phyloP scores from a whole-genome alignment of 768 basidiomycete species.

The Tylopilus rubrobrunneus region DNA sequence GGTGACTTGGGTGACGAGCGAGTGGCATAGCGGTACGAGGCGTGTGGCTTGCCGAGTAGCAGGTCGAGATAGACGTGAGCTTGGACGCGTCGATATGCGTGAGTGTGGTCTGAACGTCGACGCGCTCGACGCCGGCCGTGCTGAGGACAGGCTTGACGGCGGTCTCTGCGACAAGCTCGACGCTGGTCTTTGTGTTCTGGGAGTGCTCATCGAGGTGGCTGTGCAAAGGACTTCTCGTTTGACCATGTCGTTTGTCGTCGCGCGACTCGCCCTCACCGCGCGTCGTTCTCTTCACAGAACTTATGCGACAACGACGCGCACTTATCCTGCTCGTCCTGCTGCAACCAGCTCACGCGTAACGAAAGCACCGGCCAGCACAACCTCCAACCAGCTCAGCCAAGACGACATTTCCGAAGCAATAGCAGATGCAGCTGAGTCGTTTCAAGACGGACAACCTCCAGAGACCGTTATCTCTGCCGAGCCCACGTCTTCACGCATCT shows the following conservation, averaged over 20 bases:
- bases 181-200: slow-evolving; percentile 27
- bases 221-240: neutral
- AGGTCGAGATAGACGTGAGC: slow-evolving; percentile 48
- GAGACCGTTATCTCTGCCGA: slow-evolving; percentile 11
- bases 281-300: slow-evolving; percentile 5
- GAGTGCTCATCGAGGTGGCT: slow-evolving; percentile 17
- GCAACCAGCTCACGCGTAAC: slow-evolving; percentile 19
- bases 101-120: slow-evolving; percentile 34
- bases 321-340: slow-evolving; percentile 22
- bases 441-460: slow-evolving; percentile 12
- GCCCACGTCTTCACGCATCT: slow-evolving; percentile 7
- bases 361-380: slow-evolving; percentile 32
- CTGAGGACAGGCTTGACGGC: slow-evolving; percentile 45
- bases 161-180: slow-evolving; percentile 40
- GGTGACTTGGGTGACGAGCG: slow-evolving; percentile 52
- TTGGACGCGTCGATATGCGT: slow-evolving; percentile 34
- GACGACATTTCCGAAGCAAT: slow-evolving; percentile 20
- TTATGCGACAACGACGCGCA: slow-evolving; percentile 25
- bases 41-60: slow-evolving; percentile 48
- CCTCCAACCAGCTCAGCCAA: slow-evolving; percentile 18
- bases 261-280: slow-evolving; percentile 8
- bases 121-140: slow-evolving; percentile 42
- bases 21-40: slow-evolving; percentile 50
- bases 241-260: slow-evolving; percentile 18
- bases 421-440: slow-evolving; percentile 16